Percentiles rank a stretch among this genome's conserved stretches.
These are phyloP conservation scores for Penicillium steckii DNA, from an alignment of 495 filamentous ascomycete genomes.

Conservation along the genomic window DNA sequence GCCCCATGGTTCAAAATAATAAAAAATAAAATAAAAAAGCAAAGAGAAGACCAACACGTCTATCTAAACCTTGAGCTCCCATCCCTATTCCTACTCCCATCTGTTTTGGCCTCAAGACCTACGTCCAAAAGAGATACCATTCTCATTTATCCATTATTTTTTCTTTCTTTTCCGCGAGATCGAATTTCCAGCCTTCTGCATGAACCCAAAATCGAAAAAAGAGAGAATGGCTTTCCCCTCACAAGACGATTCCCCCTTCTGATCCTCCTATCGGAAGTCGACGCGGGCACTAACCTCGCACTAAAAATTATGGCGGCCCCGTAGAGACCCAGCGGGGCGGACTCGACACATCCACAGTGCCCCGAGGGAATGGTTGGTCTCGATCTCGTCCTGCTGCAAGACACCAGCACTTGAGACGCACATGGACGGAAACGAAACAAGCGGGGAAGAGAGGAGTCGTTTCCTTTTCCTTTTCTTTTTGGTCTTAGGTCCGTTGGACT, in stretches of 20 bases:
- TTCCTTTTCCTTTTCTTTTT: background rate
- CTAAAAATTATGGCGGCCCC: background rate
- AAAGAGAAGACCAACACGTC: background rate
- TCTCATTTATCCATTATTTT: no score
- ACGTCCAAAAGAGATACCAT: no score
- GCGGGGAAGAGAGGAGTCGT: conserved; percentile 1
- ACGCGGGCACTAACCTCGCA: background rate
- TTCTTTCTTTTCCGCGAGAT: no score
- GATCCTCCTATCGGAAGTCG: conserved; percentile 20
- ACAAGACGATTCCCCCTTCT: conserved; percentile 4
- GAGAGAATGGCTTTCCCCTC: background rate
- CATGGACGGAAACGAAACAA: conserved; percentile 14
- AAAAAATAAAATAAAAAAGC: background rate
- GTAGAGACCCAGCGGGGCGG: conserved; percentile 1
- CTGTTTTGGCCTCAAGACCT: no score
- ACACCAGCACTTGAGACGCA: conserved; percentile 18
- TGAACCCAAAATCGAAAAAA: background rate
- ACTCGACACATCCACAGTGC: conserved; percentile 15
- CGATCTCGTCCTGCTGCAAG: conserved; percentile 7
- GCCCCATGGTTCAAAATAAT: background rate
- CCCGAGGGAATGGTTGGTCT: conserved; percentile 3
- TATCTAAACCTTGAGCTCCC: conserved; percentile 4
- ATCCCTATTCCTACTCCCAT: background rate
- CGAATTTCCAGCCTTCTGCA: no score
- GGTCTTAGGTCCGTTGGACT: no score